These are phyloP conservation scores for Metschnikowia aberdeeniae DNA, from an alignment of 805 yeast genomes.

Conservation along the genomic window DNA sequence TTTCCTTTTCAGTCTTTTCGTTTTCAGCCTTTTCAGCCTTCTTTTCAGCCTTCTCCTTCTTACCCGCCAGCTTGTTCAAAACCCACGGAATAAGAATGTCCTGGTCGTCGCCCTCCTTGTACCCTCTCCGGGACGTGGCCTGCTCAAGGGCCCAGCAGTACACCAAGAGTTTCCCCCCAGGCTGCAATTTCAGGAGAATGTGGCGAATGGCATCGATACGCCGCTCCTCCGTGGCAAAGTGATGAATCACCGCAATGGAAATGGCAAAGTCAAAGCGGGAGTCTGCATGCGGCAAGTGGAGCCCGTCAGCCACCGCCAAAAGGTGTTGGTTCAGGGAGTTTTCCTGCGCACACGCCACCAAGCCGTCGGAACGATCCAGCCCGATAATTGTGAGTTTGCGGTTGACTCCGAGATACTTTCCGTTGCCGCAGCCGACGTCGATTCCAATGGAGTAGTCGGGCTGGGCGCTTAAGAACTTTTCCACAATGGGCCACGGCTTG, in stretches of 20 bases:
- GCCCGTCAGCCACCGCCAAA: constrained; percentile 77
- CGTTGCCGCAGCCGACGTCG: constrained; percentile 97
- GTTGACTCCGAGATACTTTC: constrained; percentile 80
- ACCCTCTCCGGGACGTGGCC: constrained; percentile 81
- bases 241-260: constrained; percentile 93
- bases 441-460: constrained; percentile 64
- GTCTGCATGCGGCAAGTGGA: constrained; percentile 43
- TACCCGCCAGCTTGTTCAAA: constrained; percentile 46
- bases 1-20: not conserved
- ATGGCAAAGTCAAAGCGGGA: constrained; percentile 75
- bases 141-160: constrained; percentile 99
- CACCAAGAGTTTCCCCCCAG: constrained; percentile 67
- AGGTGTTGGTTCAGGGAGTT: constrained; percentile 41
- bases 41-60: constrained; percentile 26
- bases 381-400: constrained; percentile 68
- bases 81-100: constrained; percentile 98
- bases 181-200: constrained; percentile 54
- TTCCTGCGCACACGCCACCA: constrained; percentile 58
- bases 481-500: constrained; percentile 97
- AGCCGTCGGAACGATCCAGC: constrained; percentile 66
- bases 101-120: constrained; percentile 85
- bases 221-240: constrained; percentile 81
- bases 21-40: constrained; percentile 5
- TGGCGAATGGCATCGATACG: constrained; percentile 71
- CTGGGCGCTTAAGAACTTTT: constrained; percentile 53